Evolutionary conservation across 768 basidiomycete species (phyloP), one percentile per base, ranked within the genome.

Genomic region (Leccinum rimulosum): DNA sequence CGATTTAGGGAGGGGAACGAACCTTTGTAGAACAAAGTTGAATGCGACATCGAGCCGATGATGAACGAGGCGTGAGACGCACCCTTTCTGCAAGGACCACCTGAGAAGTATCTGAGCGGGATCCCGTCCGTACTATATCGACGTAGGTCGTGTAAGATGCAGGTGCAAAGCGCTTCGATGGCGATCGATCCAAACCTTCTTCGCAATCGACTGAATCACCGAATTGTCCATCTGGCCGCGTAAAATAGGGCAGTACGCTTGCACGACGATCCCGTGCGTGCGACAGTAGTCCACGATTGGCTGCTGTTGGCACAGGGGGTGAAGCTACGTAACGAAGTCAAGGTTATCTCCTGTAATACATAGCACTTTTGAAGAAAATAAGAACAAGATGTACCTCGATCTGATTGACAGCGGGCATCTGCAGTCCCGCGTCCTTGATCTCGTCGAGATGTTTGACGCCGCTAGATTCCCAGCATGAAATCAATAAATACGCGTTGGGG

Each of bases 11-110:
- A 98, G 81, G 0, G 91, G 90, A 0, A 92, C 80, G 64, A 83
- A 91, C 17, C 93, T 94, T 59, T 12, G 22, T 36, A 12, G 5
- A 35, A 47, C 40, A 52, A 9, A 25, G 27, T 36, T 15, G 33
- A 33, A 49, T 38, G 4, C 43, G 14, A 17, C 30, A 31, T 45
- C 35, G 15, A 15, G n/a, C 19, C 11, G 27, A 27, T 14, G 31
- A 53, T 33, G 15, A 53, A 55, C 38, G n/a, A 52, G 43, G 49
- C 54, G 49, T 54, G 56, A 50, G 56, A 74, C 82, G 52, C 65
- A 90, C 89, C 86, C 86, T 67, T 82, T 84, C 71, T 97, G 95
- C 38, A 98, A 75, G 30, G 93, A 95, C 92, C 94, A 97, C 25
- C 95, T 84, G 57, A 97, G 76, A 15, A 97, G 81, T 49, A 96